These are phyloP conservation scores for Zanthoxylum bungeanum DNA, from an alignment of 345 rosid species.

Conservation along the genomic window DNA sequence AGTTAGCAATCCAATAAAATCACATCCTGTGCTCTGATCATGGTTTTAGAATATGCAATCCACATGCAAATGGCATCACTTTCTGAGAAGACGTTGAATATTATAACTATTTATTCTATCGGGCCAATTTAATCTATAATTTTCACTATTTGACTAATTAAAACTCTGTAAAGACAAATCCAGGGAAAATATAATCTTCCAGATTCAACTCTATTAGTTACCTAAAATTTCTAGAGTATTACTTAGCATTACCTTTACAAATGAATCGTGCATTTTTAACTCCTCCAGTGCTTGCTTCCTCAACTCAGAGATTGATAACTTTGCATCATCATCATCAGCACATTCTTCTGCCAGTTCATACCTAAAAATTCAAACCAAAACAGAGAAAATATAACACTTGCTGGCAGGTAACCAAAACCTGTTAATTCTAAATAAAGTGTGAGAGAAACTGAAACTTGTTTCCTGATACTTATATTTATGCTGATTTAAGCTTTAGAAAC, in stretches of 20 bases:
- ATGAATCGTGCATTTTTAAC: constrained; percentile 74
- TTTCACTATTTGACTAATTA: neutral
- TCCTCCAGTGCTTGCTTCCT: constrained; percentile 68
- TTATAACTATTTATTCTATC: neutral
- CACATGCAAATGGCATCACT: constrained; percentile 9
- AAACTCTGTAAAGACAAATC: neutral
- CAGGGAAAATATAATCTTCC: neutral
- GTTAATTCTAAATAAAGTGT: constrained; percentile 3
- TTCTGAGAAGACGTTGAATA: neutral
- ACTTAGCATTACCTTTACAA: constrained; percentile 46
- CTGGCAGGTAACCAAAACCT: neutral
- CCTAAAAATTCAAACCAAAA: constrained; percentile 37
- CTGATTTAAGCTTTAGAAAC: constrained; percentile 7
- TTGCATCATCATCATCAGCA: constrained; percentile 96
- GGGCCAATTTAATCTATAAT: neutral
- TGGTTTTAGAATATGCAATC: constrained; percentile 4
- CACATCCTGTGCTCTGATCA: constrained; percentile 8
- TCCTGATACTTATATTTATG: neutral
- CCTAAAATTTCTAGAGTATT: neutral
- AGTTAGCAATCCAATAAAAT: neutral
- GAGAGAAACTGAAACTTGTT: neutral
- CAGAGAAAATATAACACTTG: constrained; percentile 5
- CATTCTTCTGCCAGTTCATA: constrained; percentile 85
- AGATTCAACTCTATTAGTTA: neutral
- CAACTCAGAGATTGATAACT: constrained; percentile 60